Base-by-base conservation (phyloP, 2,329 filamentous ascomycete species). In the Seiridium unicorne region DNA sequence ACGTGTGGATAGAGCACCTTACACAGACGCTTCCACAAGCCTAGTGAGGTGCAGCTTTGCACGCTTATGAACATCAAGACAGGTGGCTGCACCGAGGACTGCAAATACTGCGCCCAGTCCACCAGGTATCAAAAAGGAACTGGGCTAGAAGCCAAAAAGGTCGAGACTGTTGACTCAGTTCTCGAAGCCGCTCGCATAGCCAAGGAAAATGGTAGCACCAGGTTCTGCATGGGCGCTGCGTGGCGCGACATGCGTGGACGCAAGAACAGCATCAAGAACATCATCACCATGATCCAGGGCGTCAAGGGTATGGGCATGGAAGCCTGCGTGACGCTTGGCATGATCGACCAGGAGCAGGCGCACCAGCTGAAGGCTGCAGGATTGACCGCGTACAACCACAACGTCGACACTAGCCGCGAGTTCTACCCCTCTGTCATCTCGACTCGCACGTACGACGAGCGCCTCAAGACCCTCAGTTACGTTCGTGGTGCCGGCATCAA, bases 41-140 rank as follows among this genome's bases (percentile, higher is more conserved):
- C 93, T 5, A 82, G 88, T 51, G 88, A 91, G 35, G 91, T 97
- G 64, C 93, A 97, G 76, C 89, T 96, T 76, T 97, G 93, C 79
- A 97, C 93, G 0, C 82, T 97, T 61, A 96, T 96, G 91, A 96
- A 96, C 81, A 97, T 97, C 81, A 97, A 97, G 74, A 96, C 92
- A 7, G 93, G 93, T 58, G 93, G 93, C 53, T 97, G 93, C 77
- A 92, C 87, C 67, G 93, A 96, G 75, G 93, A 97, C 76, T 97
- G 93, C 78, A 92, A 89, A 32, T 97, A 97, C 84, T 96, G 92
- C 74, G 91, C 92, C 2, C 92, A 96, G 76, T 93, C 92, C 4
- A 92, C 91, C 5, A 89, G 91, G 34, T 89, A 96, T 82, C 77
- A 84, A 61, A 81, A 91, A 44, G 91, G 90, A 46, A 88, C 93